Evolutionary conservation across 129 eudicot genomes (phyloP), one percentile per base, ranked within the genome.

Genomic region (Escallonia herrerae): DNA sequence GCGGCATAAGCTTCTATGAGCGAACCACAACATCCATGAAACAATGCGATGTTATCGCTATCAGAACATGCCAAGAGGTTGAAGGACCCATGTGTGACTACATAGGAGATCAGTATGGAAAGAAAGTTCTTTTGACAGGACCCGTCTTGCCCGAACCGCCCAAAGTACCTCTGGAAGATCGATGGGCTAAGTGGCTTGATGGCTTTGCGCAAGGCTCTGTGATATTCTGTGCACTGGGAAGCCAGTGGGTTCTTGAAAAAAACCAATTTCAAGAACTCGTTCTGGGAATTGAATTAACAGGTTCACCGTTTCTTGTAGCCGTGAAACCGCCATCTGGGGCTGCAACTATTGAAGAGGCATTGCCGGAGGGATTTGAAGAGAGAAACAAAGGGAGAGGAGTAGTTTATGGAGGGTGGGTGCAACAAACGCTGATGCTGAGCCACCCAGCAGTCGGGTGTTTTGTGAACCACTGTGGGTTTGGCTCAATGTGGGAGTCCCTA

Each of bases 381-480:
- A 53, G 84, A 71, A 66, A 64, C 5, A 66, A 67, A 37, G 79
- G 61, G 2, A 71, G 79, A 43, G 88, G 84, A 9, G 66, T 64
- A 47, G 76, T 82, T 2, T 62, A 59, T 48, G 87, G 69, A 4
- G 88, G 77, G 5, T 75, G 81, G 84, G 81, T 82, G 43, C 79
- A 63, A 40, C 84, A 79, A 46, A 42, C 79, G 15, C 68, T 65
- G 14, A 54, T 82, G 3, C 66, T 82, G 61, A 45, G 40, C 15
- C 88, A 82, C 64, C 71, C 76, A 7, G 72, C 88, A 4, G 76
- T 82, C 2, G 88, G 88, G 50, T 82, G 88, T 56, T 82, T 82
- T 60, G 88, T 82, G 68, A 82, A 53, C 59, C 82, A 82, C 12
- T 75, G 84, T 66, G 88, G 88, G 50, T 79, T 75, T 46, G 88